Conservation (phyloP, 208 protist species). For the Blastocrithidia nonstop region DNA sequence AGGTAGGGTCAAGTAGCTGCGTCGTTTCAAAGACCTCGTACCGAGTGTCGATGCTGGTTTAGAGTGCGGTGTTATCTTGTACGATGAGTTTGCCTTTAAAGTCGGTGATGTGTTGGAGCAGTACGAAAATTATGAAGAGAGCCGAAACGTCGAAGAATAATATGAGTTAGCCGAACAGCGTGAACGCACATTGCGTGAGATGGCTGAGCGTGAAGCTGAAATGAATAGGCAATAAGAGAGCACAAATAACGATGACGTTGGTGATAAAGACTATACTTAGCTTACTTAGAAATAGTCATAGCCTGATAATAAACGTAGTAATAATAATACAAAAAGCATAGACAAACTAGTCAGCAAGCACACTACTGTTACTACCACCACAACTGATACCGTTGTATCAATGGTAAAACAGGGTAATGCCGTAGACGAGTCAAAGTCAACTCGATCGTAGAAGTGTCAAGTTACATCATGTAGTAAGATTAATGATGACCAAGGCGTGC, state of each 20-base stretch:
- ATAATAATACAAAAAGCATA: too few species aligned
- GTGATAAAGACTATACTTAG: slow-evolving; percentile 1
- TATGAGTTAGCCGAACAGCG: slow-evolving; percentile 50
- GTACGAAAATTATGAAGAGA: slow-evolving; percentile 61
- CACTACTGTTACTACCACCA: too few species aligned
- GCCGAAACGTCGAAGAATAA: slow-evolving; percentile 63
- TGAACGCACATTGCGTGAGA: slow-evolving; percentile 48
- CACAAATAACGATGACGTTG: not conserved
- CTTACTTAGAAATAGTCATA: too few species aligned
- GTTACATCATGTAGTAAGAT: too few species aligned
- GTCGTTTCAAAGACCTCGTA: slow-evolving; percentile 80
- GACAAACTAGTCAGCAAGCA: too few species aligned
- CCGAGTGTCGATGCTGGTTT: slow-evolving; percentile 68
- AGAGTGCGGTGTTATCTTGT: slow-evolving; percentile 81
- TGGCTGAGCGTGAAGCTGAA: slow-evolving; percentile 23
- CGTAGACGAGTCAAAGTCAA: too few species aligned
- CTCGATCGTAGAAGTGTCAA: too few species aligned
- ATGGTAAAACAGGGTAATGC: too few species aligned
- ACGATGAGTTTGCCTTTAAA: slow-evolving; percentile 76
- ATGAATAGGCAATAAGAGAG: slow-evolving; percentile 8
- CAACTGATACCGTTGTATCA: too few species aligned
- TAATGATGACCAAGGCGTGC: too few species aligned
- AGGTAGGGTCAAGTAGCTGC: slow-evolving; percentile 74
- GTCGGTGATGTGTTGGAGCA: slow-evolving; percentile 62
- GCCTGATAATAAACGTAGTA: too few species aligned